Base-by-base conservation (phyloP, 2,329 filamentous ascomycete species). In the Coniochaeta sp. region DNA sequence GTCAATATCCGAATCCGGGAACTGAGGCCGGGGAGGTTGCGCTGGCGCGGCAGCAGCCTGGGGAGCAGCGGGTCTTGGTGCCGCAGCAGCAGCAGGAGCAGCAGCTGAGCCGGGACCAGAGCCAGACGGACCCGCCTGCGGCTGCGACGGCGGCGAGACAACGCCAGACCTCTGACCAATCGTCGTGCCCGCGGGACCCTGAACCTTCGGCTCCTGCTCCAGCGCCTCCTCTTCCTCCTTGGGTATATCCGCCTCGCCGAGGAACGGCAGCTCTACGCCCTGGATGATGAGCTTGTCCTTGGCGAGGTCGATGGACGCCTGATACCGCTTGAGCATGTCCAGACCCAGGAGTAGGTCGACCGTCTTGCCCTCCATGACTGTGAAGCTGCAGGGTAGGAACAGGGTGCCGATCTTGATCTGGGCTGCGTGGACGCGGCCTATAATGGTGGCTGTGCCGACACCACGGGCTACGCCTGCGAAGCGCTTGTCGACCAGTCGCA, bases 361-460 rank as follows among this genome's bases (percentile, higher is more conserved):
- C 50, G 90, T 85, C 70, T 97, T 99, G 57, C 94, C 94, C 72
- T 99, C 94, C 94, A 99, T 99, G 64, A 99, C 94, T 3, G 94
- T 99, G 68, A 99, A 99, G 54, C 91, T 94, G 72, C 91, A 97
- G 3, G 92, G 86, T 60, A 99, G 76, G 65, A 90, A 91, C 56
- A 92, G 81, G 38, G 80, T 83, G 50, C 92, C 94, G 59, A 99
- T 94, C 69, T 89, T 92, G 69, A 99, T 95, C 68, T 92, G 90
- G 9, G 94, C 94, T 20, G 89, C 90, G 68, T 99, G 94, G 3
- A 99, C 94, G 50, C 94, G 89, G 28, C 94, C 94, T 18, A 99
- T 85, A 60, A 99, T 97, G 53, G 85, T 87, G 22, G 94, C 94
- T 1, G 94, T 97, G 51, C 94, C 94, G 3, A 99, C 94, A 56